phyloP scores from a whole-genome alignment of 768 basidiomycete genomes.

The Leccinum fibrillosum region DNA sequence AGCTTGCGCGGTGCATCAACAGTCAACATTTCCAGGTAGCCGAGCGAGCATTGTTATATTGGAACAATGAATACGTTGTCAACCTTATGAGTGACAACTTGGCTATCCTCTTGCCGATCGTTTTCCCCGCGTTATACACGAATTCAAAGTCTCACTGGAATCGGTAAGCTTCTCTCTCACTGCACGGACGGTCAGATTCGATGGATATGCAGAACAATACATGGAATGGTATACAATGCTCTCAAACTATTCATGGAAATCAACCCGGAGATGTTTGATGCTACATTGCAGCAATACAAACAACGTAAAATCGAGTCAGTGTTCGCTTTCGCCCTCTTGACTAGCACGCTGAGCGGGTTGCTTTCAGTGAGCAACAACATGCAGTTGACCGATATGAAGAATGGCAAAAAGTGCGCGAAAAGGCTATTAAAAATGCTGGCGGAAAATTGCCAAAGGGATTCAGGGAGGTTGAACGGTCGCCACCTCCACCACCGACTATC shows the following conservation, averaged over 20 bases:
- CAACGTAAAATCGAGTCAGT: constrained; percentile 81
- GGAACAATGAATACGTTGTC: constrained; percentile 99
- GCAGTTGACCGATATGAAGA: constrained; percentile 82
- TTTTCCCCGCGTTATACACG: constrained; percentile 93
- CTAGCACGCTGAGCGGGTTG: background rate
- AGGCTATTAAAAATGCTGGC: constrained; percentile 66
- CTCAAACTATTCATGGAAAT: constrained; percentile 99
- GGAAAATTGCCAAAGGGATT: constrained; percentile 73
- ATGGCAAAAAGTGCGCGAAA: constrained; percentile 84
- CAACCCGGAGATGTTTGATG: constrained; percentile 94
- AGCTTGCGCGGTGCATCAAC: constrained; percentile 95
- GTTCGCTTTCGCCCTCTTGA: background rate
- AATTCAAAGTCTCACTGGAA: constrained; percentile 99
- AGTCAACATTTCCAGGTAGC: constrained; percentile 99
- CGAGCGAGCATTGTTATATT: constrained; percentile 93
- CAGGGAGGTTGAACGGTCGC: constrained; percentile 61
- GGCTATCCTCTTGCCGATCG: constrained; percentile 83
- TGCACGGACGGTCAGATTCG: background rate
- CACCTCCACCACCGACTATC: constrained; percentile 73
- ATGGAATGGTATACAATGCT: constrained; percentile 99
- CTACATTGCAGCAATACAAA: constrained; percentile 90
- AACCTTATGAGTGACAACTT: constrained; percentile 99
- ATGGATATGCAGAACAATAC: constrained; percentile 73
- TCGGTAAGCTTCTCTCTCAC: constrained; percentile 54
- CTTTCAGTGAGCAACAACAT: constrained; percentile 78